Conservation (phyloP, 192 early-diverging fungal genomes). For the Dimargaris cristalligena region DNA sequence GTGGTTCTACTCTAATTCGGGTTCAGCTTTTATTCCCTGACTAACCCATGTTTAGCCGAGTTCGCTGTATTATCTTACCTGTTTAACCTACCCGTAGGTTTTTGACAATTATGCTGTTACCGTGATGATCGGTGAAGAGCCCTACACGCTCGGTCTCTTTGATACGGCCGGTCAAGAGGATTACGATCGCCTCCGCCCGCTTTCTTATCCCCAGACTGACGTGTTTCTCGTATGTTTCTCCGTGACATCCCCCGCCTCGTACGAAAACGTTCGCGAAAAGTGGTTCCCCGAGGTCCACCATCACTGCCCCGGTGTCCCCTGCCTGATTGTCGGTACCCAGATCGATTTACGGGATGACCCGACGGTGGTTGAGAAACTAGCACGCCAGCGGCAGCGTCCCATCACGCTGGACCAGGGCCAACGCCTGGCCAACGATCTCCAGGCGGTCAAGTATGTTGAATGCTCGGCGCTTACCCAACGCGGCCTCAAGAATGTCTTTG, state of each 20-base stretch:
- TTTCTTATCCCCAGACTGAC: slow-evolving; percentile 91
- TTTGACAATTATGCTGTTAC: slow-evolving; percentile 98
- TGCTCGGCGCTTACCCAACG: slow-evolving; percentile 83
- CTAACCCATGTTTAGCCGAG: no score
- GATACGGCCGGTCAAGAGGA: slow-evolving; percentile 95
- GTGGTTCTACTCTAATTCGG: no score
- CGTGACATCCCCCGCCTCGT: slow-evolving; percentile 78
- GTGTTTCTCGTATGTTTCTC: slow-evolving; percentile 92
- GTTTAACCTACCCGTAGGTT: no score
- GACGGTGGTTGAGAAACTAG: slow-evolving; percentile 59
- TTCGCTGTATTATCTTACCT: no score
- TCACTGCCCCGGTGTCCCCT: slow-evolving; percentile 90
- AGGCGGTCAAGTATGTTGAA: slow-evolving; percentile 85
- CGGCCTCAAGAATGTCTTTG: slow-evolving; percentile 90
- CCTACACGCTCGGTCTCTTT: slow-evolving; percentile 86
- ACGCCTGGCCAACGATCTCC: slow-evolving; percentile 62
- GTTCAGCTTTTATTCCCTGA: no score
- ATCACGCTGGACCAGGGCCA: slow-evolving; percentile 66
- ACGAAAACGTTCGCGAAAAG: slow-evolving; percentile 91
- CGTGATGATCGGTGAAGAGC: slow-evolving; percentile 97
- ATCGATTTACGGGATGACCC: slow-evolving; percentile 80
- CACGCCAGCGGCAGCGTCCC: slow-evolving; percentile 65
- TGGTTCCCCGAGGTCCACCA: slow-evolving; percentile 95
- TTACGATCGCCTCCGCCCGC: slow-evolving; percentile 82
- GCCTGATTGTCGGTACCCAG: slow-evolving; percentile 85